phyloP scores from a whole-genome alignment of 2,329 filamentous ascomycete species.

The Fusarium sterilihyphosum region DNA sequence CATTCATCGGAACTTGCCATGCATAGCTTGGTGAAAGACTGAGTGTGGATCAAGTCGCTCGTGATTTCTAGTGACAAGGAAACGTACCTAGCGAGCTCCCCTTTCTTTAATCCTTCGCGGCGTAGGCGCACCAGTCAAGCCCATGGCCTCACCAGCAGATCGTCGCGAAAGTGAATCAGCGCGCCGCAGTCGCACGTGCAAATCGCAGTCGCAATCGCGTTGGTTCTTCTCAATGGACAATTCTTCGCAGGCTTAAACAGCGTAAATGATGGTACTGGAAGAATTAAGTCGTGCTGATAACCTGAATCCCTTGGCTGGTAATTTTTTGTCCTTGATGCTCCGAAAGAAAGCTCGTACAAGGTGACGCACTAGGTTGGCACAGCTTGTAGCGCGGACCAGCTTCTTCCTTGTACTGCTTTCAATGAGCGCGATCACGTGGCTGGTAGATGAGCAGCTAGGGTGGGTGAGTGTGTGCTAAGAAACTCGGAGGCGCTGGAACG shows the following conservation, averaged over 20 bases:
- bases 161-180: slow-evolving; percentile 24
- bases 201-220: slow-evolving; percentile 22
- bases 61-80: neutral
- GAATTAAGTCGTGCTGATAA: neutral
- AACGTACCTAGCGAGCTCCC: slow-evolving; percentile 44
- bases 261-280: neutral
- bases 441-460: neutral
- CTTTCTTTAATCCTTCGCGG: slow-evolving; percentile 46
- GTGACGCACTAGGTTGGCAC: slow-evolving; percentile 42
- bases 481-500: slow-evolving; percentile 23
- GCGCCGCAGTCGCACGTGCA: slow-evolving; percentile 21
- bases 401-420: slow-evolving; percentile 38
- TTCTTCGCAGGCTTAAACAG: neutral
- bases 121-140: slow-evolving; percentile 45
- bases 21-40: neutral
- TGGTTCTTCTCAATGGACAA: slow-evolving; percentile 15
- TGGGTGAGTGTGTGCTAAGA: neutral
- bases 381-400: slow-evolving; percentile 24
- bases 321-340: slow-evolving; percentile 18
- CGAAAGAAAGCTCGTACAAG: slow-evolving; percentile 31
- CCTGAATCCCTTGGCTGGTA: neutral
- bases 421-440: slow-evolving; percentile 34
- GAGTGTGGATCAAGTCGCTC: slow-evolving; percentile 5
- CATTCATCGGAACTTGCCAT: neutral
- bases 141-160: slow-evolving; percentile 47